phyloP scores from a whole-genome alignment of 2,329 filamentous ascomycete genomes.

The Xylariomycetidae sp. region DNA sequence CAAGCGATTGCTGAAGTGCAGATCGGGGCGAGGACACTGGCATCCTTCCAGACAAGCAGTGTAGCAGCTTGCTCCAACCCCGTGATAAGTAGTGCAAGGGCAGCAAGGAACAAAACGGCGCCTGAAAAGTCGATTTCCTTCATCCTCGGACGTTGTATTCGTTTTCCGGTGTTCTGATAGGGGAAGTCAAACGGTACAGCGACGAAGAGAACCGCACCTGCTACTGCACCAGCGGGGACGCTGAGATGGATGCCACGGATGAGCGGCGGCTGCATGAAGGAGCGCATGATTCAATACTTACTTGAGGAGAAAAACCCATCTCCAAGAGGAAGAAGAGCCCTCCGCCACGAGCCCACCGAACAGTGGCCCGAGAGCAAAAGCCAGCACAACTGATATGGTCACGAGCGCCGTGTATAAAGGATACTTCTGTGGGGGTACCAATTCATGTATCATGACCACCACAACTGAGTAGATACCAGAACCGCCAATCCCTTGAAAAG shows the following conservation, averaged over 20 bases:
- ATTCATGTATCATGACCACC: slow-evolving; percentile 65
- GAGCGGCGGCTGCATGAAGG: background rate
- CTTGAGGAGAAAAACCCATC: slow-evolving; percentile 16
- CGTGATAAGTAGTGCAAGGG: slow-evolving; percentile 6
- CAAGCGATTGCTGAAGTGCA: slow-evolving; percentile 8
- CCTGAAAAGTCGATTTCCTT: slow-evolving; percentile 8
- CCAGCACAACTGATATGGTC: slow-evolving; percentile 3
- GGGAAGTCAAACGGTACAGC: slow-evolving; percentile 8
- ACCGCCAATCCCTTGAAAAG: slow-evolving; percentile 54
- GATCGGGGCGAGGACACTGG: slow-evolving; percentile 5
- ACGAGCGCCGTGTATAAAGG: slow-evolving; percentile 1
- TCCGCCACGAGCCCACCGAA: slow-evolving; percentile 12
- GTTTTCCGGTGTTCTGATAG: slow-evolving; percentile 5
- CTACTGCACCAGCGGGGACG: slow-evolving; percentile 6
- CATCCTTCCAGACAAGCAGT: slow-evolving; percentile 4
- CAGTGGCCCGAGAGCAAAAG: slow-evolving; percentile 11
- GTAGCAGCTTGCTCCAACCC: slow-evolving; percentile 8
- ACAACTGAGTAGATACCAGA: slow-evolving; percentile 69
- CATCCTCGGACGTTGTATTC: background rate
- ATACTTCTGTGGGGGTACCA: slow-evolving; percentile 45
- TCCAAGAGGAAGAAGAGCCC: slow-evolving; percentile 8
- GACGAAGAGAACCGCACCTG: slow-evolving; percentile 2
- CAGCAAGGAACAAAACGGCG: slow-evolving; percentile 9
- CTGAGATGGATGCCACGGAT: slow-evolving; percentile 2
- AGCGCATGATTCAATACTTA: slow-evolving; percentile 5